Percentiles rank a stretch among this genome's conserved stretches.
phyloP scores from a whole-genome alignment of 306 rosid species.

The Oxytropis ochrocephala region DNA sequence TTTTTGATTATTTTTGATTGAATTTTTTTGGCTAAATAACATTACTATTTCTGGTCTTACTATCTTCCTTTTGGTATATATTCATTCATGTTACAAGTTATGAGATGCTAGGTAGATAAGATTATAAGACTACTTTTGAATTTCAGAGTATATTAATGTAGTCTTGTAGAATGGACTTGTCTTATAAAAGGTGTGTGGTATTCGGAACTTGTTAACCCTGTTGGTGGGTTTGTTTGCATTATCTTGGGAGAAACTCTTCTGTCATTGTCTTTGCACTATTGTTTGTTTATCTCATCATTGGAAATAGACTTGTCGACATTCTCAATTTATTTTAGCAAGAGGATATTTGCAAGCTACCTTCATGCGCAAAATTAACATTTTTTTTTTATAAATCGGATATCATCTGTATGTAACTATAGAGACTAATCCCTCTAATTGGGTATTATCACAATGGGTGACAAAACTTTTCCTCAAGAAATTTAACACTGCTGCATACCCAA shows the following conservation, averaged over 20 bases:
- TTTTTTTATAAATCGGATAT: too few relatives aligned
- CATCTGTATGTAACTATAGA: too few relatives aligned
- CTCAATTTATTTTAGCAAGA: slow-evolving; percentile 6
- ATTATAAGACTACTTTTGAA: slow-evolving; percentile 31
- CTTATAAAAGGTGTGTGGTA: slow-evolving; percentile 48
- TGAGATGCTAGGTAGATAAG: slow-evolving; percentile 34
- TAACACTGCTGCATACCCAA: too few relatives aligned
- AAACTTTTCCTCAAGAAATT: too few relatives aligned
- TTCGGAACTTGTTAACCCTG: slow-evolving; percentile 26
- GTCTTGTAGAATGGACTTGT: slow-evolving; percentile 39
- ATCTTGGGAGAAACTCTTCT: slow-evolving; percentile 26
- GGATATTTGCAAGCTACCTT: neutral
- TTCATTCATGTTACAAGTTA: slow-evolving; percentile 10
- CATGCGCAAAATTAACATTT: neutral
- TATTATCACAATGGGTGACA: too few relatives aligned
- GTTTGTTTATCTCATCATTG: slow-evolving; percentile 16
- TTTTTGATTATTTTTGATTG: too few relatives aligned
- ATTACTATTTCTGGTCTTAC: slow-evolving; percentile 26
- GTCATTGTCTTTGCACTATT: slow-evolving; percentile 30
- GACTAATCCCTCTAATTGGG: too few relatives aligned
- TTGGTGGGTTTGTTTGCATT: slow-evolving; percentile 32
- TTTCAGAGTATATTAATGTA: slow-evolving; percentile 22
- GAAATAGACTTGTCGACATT: slow-evolving; percentile 23
- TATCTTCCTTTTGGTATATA: slow-evolving; percentile 26
- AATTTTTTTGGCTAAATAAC: too few relatives aligned